Percentiles rank a stretch among this genome's conserved stretches.
phyloP scores from a whole-genome alignment of 2,329 filamentous ascomycete species.

The Pseudogymnoascus sp. region DNA sequence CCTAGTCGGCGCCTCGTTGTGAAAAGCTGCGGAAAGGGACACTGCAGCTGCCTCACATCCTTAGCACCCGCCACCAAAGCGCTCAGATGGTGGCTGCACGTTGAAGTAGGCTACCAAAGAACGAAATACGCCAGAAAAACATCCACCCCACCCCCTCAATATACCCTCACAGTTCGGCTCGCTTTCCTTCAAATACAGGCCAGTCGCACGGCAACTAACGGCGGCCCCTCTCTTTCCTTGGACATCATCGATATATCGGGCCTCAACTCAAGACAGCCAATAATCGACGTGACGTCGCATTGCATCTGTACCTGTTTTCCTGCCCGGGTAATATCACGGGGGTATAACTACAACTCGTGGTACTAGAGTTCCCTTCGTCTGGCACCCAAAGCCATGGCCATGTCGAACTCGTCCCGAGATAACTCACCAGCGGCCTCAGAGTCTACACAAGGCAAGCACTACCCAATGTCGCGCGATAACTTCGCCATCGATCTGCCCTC shows the following conservation, averaged over 20 bases:
- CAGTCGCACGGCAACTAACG: constrained; percentile 6
- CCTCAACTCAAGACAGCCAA: neutral
- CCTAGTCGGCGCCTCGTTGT: neutral
- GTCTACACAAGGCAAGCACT: constrained; percentile 22
- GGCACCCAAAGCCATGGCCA: constrained; percentile 14
- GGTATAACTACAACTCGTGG: constrained; percentile 3
- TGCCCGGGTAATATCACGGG: neutral
- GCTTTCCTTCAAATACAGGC: constrained; percentile 8
- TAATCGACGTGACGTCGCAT: neutral
- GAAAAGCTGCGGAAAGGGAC: neutral
- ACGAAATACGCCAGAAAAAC: constrained; percentile 6
- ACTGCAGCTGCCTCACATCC: neutral
- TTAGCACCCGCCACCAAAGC: neutral
- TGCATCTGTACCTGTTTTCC: neutral
- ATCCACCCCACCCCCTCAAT: constrained; percentile 7
- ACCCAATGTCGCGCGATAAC: constrained; percentile 29
- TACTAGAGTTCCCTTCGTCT: neutral
- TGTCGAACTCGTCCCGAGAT: constrained; percentile 29
- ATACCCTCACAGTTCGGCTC: neutral
- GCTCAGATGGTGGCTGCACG: constrained; percentile 2
- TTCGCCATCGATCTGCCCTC: constrained; percentile 28
- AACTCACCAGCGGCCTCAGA: constrained; percentile 26
- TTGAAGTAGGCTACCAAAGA: constrained; percentile 8
- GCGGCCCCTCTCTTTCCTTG: constrained; percentile 8
- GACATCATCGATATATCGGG: constrained; percentile 3